Evolutionary conservation across 2,329 filamentous ascomycete species (phyloP), one percentile per base, ranked within the genome.

Genomic region (Fusarium succisae): DNA sequence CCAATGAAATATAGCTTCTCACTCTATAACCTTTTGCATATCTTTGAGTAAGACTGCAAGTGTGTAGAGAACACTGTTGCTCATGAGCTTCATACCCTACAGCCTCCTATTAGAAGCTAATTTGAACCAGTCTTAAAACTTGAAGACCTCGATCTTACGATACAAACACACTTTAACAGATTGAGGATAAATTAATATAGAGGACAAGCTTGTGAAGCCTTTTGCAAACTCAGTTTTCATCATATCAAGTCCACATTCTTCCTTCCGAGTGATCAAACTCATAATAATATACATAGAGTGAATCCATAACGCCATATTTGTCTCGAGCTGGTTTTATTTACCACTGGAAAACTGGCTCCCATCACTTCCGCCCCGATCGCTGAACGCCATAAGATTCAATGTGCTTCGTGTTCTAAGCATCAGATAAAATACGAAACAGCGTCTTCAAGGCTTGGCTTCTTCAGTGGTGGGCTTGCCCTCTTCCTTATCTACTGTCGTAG

Each of bases 401-500:
- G 30, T 39, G 38, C 47, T 55, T 50, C 39, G n/a, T 66, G 32
- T 55, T 24, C 32, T 30, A 43, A 35, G 43, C 30, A 24, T 37
- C 22, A 13, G 20, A 45, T 20, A 32, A 43, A 20, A 18, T 12
- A 17, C 22, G 59, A 44, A 15, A 12, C 22, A 9, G 35, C 9
- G n/a, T 17, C 32, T 38, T 72, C 63, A 80, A 38, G 63, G 32
- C 51, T 66, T 74, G 38, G 38, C 38, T n/a, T 63, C 63, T 26
- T 74, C 70, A 32, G 70, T 43, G 6, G 64, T 32, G 38, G 69
- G 48, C 54, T 69, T 76, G 4, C 74, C 73, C 5, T 73, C 65
- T 38, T 79, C 80, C 56, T 86, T 85, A 32, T 86, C 86, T 8
- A 81, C 84, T 6, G 82, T 76, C 1, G 85, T 87, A 22, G 85